Conservation (phyloP, 345 rosid species). For the Eucalyptus pauciflora region DNA sequence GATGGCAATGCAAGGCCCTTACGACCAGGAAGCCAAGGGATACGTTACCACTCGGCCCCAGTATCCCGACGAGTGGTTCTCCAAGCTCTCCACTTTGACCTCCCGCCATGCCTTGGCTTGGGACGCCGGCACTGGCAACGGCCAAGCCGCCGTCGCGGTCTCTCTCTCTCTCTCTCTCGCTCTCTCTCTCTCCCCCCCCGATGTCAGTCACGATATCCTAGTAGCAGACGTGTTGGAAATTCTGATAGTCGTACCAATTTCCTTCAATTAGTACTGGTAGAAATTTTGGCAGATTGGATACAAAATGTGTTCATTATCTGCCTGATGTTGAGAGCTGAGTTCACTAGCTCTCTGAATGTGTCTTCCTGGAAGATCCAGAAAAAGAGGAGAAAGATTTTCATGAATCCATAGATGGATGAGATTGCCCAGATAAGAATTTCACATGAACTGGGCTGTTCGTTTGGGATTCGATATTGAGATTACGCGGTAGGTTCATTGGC, state of each 20-base stretch:
- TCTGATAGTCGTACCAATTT: neutral
- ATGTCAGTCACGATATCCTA: neutral
- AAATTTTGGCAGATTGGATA: neutral
- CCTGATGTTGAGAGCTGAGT: neutral
- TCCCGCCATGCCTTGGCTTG: slow-evolving; percentile 42
- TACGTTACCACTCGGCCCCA: slow-evolving; percentile 48
- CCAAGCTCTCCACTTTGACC: slow-evolving; percentile 41
- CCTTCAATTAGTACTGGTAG: neutral
- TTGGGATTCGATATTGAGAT: neutral
- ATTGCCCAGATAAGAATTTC: neutral
- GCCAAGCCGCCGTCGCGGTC: slow-evolving; percentile 62
- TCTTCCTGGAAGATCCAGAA: neutral
- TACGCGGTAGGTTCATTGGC: neutral
- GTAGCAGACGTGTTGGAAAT: neutral
- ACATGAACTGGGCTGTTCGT: neutral
- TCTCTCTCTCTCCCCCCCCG: neutral
- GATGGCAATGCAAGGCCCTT: slow-evolving; percentile 4
- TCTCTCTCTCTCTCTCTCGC: neutral
- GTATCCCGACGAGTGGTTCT: slow-evolving; percentile 49
- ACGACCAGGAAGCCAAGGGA: slow-evolving; percentile 45
- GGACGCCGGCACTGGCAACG: slow-evolving; percentile 71
- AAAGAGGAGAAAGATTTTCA: neutral
- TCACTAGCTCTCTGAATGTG: neutral
- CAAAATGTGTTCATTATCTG: neutral
- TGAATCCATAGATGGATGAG: neutral